Evolutionary conservation across 768 basidiomycete genomes (phyloP).

Genomic region (Tricholoma terreum): DNA sequence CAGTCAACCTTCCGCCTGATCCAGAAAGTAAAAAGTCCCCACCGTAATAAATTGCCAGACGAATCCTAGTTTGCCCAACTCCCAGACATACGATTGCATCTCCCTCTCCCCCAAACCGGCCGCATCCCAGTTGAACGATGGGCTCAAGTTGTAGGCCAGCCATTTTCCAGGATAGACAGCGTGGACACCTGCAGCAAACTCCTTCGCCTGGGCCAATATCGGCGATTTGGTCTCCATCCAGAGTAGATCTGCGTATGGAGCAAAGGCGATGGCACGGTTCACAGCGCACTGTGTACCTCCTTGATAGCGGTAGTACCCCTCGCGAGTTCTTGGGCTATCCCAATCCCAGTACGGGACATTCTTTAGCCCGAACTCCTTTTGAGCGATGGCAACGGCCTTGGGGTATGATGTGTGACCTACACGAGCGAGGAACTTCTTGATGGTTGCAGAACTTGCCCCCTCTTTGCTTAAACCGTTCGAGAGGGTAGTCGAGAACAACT

Average conservation of each 20-base stretch:
- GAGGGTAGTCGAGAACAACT: constrained; percentile 73
- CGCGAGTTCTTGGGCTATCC: constrained; percentile 91
- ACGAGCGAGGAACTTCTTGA: constrained; percentile 62
- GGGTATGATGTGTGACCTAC: constrained; percentile 67
- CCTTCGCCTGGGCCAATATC: constrained; percentile 84
- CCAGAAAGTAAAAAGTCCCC: constrained; percentile 21
- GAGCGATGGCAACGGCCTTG: constrained; percentile 70
- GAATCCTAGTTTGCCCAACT: constrained; percentile 92
- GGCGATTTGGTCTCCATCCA: constrained; percentile 99
- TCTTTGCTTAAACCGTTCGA: constrained; percentile 64
- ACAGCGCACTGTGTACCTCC: constrained; percentile 95
- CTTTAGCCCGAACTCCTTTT: constrained; percentile 73
- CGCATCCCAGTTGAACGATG: constrained; percentile 93
- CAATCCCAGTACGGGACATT: constrained; percentile 88
- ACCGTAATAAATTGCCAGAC: constrained; percentile 99
- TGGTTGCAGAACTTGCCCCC: constrained; percentile 42
- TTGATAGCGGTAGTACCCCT: constrained; percentile 97
- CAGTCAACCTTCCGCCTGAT: constrained; percentile 3
- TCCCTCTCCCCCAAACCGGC: constrained; percentile 84
- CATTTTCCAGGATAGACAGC: constrained; percentile 83
- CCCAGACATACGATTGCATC: constrained; percentile 90
- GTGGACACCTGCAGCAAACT: constrained; percentile 89
- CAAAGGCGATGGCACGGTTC: constrained; percentile 88
- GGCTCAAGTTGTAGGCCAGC: constrained; percentile 95
- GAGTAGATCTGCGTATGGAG: constrained; percentile 87